Conservation (phyloP, 2,329 filamentous ascomycete genomes). For the Fusarium oxysporum region DNA sequence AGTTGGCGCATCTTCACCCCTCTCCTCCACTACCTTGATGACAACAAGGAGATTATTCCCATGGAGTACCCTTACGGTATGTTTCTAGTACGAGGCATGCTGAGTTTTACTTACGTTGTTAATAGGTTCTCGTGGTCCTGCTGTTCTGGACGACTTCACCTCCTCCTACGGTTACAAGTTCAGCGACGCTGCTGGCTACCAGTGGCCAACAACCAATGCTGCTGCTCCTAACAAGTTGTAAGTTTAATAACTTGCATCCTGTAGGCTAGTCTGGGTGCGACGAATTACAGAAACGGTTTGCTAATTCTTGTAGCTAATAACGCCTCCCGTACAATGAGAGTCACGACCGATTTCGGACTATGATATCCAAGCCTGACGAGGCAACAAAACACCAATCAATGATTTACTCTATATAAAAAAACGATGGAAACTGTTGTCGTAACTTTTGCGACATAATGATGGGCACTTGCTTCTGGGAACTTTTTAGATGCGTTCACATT, state of each 20-base stretch:
- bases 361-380: slow-evolving; percentile 32
- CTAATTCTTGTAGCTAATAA: slow-evolving; percentile 44
- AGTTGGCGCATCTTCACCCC: slow-evolving; percentile 99
- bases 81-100: background rate
- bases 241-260: slow-evolving; percentile 52
- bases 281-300: slow-evolving; percentile 5
- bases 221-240: slow-evolving; percentile 82
- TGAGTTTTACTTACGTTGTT: background rate
- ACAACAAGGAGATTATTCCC: slow-evolving; percentile 98
- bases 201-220: slow-evolving; percentile 86
- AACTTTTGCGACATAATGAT: slow-evolving; percentile 39
- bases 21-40: slow-evolving; percentile 96
- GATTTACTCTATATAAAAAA: slow-evolving; percentile 33
- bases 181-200: slow-evolving; percentile 94
- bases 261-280: slow-evolving; percentile 24
- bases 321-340: slow-evolving; percentile 25
- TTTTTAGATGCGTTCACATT: slow-evolving; percentile 38
- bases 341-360: slow-evolving; percentile 38
- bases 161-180: slow-evolving; percentile 99
- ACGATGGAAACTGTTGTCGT: slow-evolving; percentile 30
- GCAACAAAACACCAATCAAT: slow-evolving; percentile 31
- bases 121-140: slow-evolving; percentile 92
- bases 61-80: slow-evolving; percentile 99
- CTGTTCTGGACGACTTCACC: slow-evolving; percentile 97
- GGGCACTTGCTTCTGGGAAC: slow-evolving; percentile 33